These are phyloP conservation scores for Sporothrix euskadiensis DNA, from an alignment of 2,329 filamentous ascomycete genomes.

Conservation along the genomic window DNA sequence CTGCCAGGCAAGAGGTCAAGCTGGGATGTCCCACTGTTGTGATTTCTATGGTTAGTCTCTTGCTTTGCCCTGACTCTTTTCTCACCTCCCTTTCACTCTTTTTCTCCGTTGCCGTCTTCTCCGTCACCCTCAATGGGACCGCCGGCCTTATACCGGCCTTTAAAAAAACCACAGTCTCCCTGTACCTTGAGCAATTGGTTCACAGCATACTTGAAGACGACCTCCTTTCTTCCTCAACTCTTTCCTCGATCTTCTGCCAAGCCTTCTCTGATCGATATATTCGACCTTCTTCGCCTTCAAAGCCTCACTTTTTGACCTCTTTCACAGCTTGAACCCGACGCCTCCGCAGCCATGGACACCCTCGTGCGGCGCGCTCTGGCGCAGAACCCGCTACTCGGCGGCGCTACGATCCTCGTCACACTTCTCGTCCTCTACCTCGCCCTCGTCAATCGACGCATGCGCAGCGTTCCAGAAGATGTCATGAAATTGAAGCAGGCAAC, in stretches of 20 bases:
- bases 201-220: not conserved
- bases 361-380: not conserved
- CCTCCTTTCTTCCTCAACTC: not conserved
- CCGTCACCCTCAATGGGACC: not conserved
- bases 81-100: not conserved
- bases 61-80: not conserved
- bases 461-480: conserved; percentile 38
- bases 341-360: conserved; percentile 13
- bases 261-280: not conserved
- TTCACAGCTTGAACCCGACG: too few relatives aligned
- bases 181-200: not conserved
- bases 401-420: not conserved
- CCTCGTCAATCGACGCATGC: conserved; percentile 40
- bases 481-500: conserved; percentile 35
- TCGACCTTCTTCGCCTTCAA: not conserved
- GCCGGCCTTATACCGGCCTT: not conserved
- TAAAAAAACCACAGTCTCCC: not conserved
- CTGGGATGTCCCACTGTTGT: conserved; percentile 6
- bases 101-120: not conserved
- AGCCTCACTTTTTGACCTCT: not conserved
- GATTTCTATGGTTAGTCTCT: too few relatives aligned
- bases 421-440: conserved; percentile 31
- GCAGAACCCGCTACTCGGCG: conserved; percentile 4
- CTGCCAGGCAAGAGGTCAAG: not conserved
- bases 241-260: not conserved